Conservation (phyloP, 192 early-diverging fungal genomes). For the Lobosporangium transversale region DNA sequence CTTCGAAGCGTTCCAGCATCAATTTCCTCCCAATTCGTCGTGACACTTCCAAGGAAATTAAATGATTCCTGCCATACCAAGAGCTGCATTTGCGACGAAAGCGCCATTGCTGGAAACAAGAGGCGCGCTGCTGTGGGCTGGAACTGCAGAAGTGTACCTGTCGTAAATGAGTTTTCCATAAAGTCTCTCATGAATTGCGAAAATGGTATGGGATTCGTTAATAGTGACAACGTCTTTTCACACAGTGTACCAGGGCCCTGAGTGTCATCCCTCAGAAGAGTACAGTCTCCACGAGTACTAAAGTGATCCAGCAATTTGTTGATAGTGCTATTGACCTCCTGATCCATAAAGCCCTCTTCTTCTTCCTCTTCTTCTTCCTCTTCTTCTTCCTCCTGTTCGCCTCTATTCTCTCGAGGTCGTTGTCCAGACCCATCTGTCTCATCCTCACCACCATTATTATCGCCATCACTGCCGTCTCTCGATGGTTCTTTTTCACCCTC, state of each 20-base stretch:
- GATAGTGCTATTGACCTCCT: constrained; percentile 30
- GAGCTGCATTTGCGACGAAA: constrained; percentile 27
- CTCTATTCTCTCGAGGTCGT: too few species aligned
- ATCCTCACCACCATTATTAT: constrained; percentile 6
- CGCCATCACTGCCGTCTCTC: too few species aligned
- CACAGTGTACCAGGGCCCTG: constrained; percentile 6
- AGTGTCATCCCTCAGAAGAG: constrained; percentile 24
- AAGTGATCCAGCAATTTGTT: constrained; percentile 45
- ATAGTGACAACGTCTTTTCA: constrained; percentile 37
- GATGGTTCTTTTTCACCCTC: constrained; percentile 45
- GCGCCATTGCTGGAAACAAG: constrained; percentile 44
- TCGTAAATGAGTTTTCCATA: constrained; percentile 47
- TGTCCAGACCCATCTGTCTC: too few species aligned
- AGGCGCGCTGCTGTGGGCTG: constrained; percentile 42
- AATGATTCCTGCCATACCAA: constrained; percentile 47
- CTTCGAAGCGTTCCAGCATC: constrained; percentile 34
- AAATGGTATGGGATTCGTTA: constrained; percentile 39
- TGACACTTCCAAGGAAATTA: constrained; percentile 40
- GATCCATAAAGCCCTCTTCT: constrained; percentile 46
- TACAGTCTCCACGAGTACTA: constrained; percentile 43
- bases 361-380: constrained; percentile 28
- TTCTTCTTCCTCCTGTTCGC: not conserved
- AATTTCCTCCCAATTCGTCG: constrained; percentile 36
- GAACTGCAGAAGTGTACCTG: constrained; percentile 40
- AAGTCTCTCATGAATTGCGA: constrained; percentile 49